Conservation (phyloP, 768 basidiomycete species). For the Amyloporia xantha region DNA sequence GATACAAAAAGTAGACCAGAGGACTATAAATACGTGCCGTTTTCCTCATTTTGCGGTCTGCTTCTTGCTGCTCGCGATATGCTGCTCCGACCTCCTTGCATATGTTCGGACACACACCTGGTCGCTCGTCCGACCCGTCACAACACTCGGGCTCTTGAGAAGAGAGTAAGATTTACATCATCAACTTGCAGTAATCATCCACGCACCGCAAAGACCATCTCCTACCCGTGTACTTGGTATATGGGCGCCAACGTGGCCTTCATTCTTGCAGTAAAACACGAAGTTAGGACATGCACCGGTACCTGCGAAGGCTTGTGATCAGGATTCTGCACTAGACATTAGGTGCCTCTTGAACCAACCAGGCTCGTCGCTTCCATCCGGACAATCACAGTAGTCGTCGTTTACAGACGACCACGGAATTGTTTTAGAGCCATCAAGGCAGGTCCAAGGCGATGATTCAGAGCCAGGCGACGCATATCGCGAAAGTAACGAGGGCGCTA, state of each 20-base stretch:
- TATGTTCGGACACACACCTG: slow-evolving; percentile 70
- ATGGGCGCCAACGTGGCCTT: slow-evolving; percentile 76
- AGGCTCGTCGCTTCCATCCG: slow-evolving; percentile 93
- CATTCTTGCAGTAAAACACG: slow-evolving; percentile 79
- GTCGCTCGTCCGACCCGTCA: slow-evolving; percentile 89
- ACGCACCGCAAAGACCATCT: slow-evolving; percentile 89
- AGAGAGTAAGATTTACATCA: background rate
- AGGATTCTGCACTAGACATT: too few relatives aligned
- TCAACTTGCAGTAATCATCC: background rate
- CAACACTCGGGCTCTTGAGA: slow-evolving; percentile 81
- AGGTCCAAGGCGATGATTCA: slow-evolving; percentile 49
- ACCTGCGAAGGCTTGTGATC: slow-evolving; percentile 52
- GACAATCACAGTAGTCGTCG: slow-evolving; percentile 93
- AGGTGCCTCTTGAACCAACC: slow-evolving; percentile 49
- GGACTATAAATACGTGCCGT: slow-evolving; percentile 45
- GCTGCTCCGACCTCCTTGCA: slow-evolving; percentile 73
- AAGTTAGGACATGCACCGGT: slow-evolving; percentile 78
- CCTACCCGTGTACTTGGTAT: slow-evolving; percentile 81
- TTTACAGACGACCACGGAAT: slow-evolving; percentile 82
- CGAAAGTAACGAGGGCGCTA: slow-evolving; percentile 44
- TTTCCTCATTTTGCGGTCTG: slow-evolving; percentile 70
- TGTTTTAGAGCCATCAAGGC: slow-evolving; percentile 72
- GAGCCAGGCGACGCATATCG: slow-evolving; percentile 50
- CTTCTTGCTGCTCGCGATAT: slow-evolving; percentile 61
- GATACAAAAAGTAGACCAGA: background rate